Percentiles rank a stretch among this genome's conserved stretches.
Evolutionary conservation across 192 early-diverging fungal species (phyloP).

Genomic region (Umbelopsis ramanniana): DNA sequence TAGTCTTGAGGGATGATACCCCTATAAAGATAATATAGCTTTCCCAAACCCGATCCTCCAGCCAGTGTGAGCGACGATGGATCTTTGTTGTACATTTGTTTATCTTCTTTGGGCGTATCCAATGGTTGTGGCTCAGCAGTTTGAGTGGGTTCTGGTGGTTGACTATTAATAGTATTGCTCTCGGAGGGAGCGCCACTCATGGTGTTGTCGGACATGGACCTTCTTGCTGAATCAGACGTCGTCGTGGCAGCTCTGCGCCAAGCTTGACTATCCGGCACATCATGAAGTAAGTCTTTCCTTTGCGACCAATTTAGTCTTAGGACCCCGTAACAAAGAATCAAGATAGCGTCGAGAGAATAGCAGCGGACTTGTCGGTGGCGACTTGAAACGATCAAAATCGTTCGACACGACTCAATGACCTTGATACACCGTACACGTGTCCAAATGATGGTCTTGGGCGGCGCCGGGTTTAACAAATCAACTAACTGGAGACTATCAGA

Average conservation of each 20-base stretch:
- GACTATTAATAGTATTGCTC: conserved; percentile 1
- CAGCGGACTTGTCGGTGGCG: conserved; percentile 37
- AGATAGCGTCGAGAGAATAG: conserved; percentile 32
- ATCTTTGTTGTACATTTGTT: background rate
- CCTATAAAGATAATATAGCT: background rate
- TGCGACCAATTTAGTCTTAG: conserved; percentile 24
- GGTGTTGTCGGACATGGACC: background rate
- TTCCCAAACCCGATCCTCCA: conserved; percentile 16
- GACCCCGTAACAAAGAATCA: conserved; percentile 25
- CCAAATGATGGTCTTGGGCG: conserved; percentile 28
- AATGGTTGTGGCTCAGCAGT: background rate
- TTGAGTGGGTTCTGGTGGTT: background rate
- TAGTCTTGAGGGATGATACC: conserved; percentile 23
- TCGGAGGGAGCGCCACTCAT: background rate
- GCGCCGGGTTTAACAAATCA: conserved; percentile 6
- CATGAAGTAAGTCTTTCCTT: conserved; percentile 1
- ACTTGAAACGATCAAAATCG: conserved; percentile 27
- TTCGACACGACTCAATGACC: conserved; percentile 25
- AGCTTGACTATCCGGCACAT: background rate
- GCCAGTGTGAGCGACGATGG: background rate
- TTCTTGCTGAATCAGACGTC: background rate
- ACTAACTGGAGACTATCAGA: conserved; percentile 30
- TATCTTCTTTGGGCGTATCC: background rate
- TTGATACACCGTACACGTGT: conserved; percentile 25
- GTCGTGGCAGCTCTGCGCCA: conserved; percentile 18